Evolutionary conservation across 1,284 basidiomycete species (phyloP).

Genomic region (Termitomyces sp.): DNA sequence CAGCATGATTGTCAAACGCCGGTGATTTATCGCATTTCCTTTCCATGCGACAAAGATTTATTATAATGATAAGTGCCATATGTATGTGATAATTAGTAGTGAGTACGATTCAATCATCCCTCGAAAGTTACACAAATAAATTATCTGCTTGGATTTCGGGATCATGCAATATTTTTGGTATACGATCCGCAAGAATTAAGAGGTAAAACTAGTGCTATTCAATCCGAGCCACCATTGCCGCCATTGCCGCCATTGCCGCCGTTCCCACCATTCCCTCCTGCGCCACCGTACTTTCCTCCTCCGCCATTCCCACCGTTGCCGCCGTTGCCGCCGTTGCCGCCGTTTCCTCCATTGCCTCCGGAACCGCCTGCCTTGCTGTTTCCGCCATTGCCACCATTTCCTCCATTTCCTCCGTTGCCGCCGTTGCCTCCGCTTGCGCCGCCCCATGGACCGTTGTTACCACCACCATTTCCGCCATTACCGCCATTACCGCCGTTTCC

Average conservation of each 20-base stretch:
- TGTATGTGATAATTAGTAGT: too few species aligned
- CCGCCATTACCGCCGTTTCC: background rate
- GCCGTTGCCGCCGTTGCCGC: background rate
- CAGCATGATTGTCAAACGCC: too few species aligned
- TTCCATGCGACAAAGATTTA: too few species aligned
- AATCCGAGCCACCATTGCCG: background rate
- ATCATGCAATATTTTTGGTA: background rate
- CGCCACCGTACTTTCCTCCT: background rate
- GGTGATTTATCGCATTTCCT: too few species aligned
- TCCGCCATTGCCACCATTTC: background rate
- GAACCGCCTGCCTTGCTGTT: background rate
- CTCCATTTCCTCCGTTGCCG: background rate
- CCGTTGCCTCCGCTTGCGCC: background rate
- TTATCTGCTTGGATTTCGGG: background rate
- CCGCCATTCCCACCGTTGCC: background rate
- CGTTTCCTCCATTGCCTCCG: background rate
- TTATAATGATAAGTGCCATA: too few species aligned
- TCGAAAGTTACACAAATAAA: too few species aligned
- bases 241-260: background rate
- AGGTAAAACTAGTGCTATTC: background rate
- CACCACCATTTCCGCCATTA: constrained; percentile 1
- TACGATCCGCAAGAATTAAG: background rate
- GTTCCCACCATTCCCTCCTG: background rate
- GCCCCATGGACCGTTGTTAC: background rate
- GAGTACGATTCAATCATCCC: too few species aligned